Evolutionary conservation across 345 rosid species (phyloP).

Genomic region (Corchorus olitorius): DNA sequence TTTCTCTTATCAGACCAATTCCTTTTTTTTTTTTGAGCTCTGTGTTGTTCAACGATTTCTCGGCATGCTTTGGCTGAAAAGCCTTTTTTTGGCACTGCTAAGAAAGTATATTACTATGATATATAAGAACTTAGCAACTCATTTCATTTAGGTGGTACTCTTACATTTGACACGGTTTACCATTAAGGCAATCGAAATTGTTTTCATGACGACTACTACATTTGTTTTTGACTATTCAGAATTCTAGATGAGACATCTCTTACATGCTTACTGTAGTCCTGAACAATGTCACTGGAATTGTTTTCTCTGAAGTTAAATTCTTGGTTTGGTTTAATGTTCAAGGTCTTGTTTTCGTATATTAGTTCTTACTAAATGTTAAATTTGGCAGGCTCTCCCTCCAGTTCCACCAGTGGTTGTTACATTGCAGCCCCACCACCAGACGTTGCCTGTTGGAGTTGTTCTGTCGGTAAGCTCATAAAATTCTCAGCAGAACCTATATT

Average conservation of each 20-base stretch:
- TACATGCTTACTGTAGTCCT: constrained; percentile 3
- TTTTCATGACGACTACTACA: too few species aligned
- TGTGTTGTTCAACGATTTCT: not conserved
- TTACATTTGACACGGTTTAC: too few species aligned
- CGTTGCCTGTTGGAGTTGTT: constrained; percentile 80
- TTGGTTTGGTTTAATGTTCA: not conserved
- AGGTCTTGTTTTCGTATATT: not conserved
- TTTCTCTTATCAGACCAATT: not conserved
- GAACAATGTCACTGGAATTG: not conserved
- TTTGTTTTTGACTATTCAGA: not conserved
- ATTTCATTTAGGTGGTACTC: too few species aligned
- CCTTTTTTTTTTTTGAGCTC: not conserved
- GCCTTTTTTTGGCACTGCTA: not conserved
- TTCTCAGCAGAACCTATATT: not conserved
- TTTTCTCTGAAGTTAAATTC: not conserved
- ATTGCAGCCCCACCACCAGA: constrained; percentile 65
- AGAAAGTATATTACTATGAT: not conserved
- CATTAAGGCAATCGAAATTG: too few species aligned
- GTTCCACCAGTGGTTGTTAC: constrained; percentile 69
- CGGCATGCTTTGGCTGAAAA: not conserved
- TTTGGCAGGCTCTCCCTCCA: constrained; percentile 70
- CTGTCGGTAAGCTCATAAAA: constrained; percentile 60
- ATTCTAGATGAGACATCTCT: constrained; percentile 1
- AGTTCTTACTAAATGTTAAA: not conserved
- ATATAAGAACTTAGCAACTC: too few species aligned